Evolutionary conservation across 2,329 filamentous ascomycete genomes (phyloP).

Genomic region (Penicillium sp.): DNA sequence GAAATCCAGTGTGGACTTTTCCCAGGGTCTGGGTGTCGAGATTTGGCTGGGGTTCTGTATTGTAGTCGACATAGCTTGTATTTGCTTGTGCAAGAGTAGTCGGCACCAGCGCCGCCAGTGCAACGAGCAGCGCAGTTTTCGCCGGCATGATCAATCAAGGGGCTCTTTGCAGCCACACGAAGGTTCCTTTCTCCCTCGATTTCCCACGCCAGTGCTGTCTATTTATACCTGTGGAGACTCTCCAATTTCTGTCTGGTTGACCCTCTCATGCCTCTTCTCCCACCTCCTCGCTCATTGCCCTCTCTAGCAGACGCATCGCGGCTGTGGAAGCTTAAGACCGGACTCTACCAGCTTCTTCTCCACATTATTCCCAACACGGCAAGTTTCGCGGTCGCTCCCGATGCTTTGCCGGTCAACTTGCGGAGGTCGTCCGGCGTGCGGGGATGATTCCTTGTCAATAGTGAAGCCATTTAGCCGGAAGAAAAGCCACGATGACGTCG

Average conservation of each 20-base stretch:
- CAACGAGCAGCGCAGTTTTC: slow-evolving; percentile 20
- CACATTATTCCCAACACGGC: slow-evolving; percentile 19
- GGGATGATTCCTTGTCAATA: neutral
- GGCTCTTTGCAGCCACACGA: neutral
- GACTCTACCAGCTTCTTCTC: neutral
- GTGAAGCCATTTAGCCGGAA: slow-evolving; percentile 16
- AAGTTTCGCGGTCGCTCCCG: slow-evolving; percentile 31
- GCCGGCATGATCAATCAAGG: slow-evolving; percentile 22
- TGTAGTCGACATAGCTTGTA: slow-evolving; percentile 34
- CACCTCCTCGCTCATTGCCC: neutral
- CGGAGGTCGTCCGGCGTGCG: slow-evolving; percentile 17
- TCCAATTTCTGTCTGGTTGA: neutral
- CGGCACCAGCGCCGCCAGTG: slow-evolving; percentile 29
- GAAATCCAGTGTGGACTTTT: slow-evolving; percentile 43
- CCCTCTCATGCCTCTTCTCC: neutral
- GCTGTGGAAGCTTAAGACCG: neutral
- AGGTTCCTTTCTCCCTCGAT: neutral
- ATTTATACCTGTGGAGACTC: neutral
- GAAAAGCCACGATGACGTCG: neutral
- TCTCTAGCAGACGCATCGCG: neutral
- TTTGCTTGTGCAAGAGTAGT: slow-evolving; percentile 33
- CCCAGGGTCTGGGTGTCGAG: slow-evolving; percentile 28
- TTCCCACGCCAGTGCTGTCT: neutral
- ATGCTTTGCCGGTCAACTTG: slow-evolving; percentile 7
- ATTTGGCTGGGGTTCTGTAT: slow-evolving; percentile 29